Evolutionary conservation across 768 basidiomycete species (phyloP).

Genomic region (Amanita pallidorosea): DNA sequence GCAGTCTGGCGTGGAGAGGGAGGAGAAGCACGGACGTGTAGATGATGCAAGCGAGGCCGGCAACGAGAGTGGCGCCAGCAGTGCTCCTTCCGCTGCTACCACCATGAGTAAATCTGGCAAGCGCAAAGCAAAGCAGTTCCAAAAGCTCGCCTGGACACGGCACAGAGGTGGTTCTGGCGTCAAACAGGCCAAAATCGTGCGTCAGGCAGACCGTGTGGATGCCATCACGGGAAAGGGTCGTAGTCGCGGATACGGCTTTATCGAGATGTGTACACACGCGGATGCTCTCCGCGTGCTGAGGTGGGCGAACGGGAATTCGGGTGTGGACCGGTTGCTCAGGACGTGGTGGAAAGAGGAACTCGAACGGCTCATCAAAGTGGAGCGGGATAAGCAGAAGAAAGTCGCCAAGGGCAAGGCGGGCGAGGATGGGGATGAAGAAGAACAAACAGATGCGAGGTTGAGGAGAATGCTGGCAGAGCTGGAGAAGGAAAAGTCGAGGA

Average conservation of each 20-base stretch:
- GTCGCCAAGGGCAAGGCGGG: constrained; percentile 18
- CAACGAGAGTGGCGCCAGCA: constrained; percentile 18
- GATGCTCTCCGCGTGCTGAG: constrained; percentile 86
- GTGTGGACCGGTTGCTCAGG: constrained; percentile 51
- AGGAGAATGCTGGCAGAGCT: constrained; percentile 13
- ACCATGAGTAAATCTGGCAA: constrained; percentile 21
- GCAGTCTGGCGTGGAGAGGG: constrained; percentile 10
- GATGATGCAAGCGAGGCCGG: constrained; percentile 18
- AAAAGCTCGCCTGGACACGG: constrained; percentile 14
- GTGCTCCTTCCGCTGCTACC: constrained; percentile 28
- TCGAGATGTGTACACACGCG: constrained; percentile 81
- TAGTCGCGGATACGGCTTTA: constrained; percentile 79
- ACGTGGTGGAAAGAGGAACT: constrained; percentile 84
- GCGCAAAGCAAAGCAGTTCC: constrained; percentile 13
- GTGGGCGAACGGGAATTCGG: constrained; percentile 88
- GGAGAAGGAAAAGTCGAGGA: constrained; percentile 20
- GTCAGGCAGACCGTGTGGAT: constrained; percentile 85
- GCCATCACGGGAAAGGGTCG: constrained; percentile 77
- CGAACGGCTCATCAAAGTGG: constrained; percentile 30
- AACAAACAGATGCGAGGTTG: constrained; percentile 46
- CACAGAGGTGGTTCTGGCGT: constrained; percentile 28
- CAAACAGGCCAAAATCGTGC: constrained; percentile 87
- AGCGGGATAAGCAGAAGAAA: constrained; percentile 34
- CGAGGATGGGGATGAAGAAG: constrained; percentile 41
- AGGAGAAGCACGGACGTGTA: constrained; percentile 12